A percentile compares a stretch with the other conserved stretches of the same genome.
phyloP scores from a whole-genome alignment of 2,329 filamentous ascomycete species.

The Fusarium coicis region DNA sequence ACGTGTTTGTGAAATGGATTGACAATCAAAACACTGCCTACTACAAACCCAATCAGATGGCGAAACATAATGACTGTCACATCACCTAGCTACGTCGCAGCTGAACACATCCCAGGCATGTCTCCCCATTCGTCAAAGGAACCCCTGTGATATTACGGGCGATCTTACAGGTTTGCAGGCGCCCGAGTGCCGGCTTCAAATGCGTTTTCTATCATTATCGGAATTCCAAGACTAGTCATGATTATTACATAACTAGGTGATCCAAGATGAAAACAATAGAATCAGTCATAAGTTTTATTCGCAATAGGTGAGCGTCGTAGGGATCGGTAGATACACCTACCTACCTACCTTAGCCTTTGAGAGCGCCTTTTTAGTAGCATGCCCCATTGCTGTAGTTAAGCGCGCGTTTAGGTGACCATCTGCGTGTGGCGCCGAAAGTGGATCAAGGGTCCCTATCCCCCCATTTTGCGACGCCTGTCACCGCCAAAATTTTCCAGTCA shows the following conservation, averaged over 20 bases:
- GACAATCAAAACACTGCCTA: background rate
- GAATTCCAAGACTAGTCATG: background rate
- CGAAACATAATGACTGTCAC: constrained; percentile 15
- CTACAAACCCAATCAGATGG: constrained; percentile 11
- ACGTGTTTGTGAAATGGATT: background rate
- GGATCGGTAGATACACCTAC: no score
- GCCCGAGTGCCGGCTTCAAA: constrained; percentile 18
- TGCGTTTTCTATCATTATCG: background rate
- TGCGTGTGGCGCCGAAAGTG: constrained; percentile 13
- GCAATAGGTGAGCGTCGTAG: background rate
- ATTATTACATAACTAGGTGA: no score
- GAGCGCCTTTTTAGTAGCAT: background rate
- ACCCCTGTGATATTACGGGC: constrained; percentile 25
- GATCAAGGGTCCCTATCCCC: constrained; percentile 25
- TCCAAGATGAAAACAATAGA: background rate
- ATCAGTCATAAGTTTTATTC: background rate
- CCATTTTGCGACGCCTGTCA: constrained; percentile 41
- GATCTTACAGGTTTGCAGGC: constrained; percentile 28
- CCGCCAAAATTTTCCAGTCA: constrained; percentile 43
- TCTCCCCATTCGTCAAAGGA: constrained; percentile 26
- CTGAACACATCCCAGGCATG: constrained; percentile 26
- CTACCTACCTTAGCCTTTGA: background rate
- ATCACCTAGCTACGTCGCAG: constrained; percentile 21
- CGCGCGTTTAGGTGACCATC: constrained; percentile 42
- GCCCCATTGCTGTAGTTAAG: constrained; percentile 33